These are phyloP conservation scores for Russula compacta DNA, from an alignment of 768 basidiomycete species.

Conservation along the genomic window DNA sequence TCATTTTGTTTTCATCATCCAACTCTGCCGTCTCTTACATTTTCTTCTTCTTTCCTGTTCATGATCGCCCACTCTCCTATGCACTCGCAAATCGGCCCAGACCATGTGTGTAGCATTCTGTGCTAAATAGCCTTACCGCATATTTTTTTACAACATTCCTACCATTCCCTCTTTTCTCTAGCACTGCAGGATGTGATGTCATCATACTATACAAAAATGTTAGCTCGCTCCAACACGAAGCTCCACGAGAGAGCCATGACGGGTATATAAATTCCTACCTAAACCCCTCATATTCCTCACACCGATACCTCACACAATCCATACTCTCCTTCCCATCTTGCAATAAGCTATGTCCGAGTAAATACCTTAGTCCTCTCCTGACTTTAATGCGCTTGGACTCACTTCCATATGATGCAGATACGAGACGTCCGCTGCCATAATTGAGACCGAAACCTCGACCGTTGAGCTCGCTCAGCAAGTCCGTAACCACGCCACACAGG, in stretches of 20 bases:
- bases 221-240: not conserved
- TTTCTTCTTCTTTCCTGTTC: not conserved
- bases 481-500: not conserved
- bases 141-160: not conserved
- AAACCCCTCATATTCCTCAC: constrained; percentile 1
- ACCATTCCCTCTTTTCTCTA: not conserved
- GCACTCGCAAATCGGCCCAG: not conserved
- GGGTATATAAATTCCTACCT: not conserved
- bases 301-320: not conserved
- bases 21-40: not conserved
- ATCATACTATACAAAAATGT: not conserved
- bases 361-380: not conserved
- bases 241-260: not conserved
- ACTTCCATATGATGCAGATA: not conserved
- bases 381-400: not conserved
- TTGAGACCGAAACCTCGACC: constrained; percentile 16
- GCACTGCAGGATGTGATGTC: constrained; percentile 3
- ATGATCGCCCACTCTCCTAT: not conserved
- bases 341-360: constrained; percentile 6
- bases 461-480: constrained; percentile 6
- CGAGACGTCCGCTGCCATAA: constrained; percentile 11
- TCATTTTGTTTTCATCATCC: not conserved
- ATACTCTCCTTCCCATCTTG: not conserved
- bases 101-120: constrained; percentile 7
- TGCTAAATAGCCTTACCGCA: not conserved